Evolutionary conservation across 257 asterid genomes (phyloP), one percentile per base, ranked within the genome.

Genomic region (Voacanga thouarsii): DNA sequence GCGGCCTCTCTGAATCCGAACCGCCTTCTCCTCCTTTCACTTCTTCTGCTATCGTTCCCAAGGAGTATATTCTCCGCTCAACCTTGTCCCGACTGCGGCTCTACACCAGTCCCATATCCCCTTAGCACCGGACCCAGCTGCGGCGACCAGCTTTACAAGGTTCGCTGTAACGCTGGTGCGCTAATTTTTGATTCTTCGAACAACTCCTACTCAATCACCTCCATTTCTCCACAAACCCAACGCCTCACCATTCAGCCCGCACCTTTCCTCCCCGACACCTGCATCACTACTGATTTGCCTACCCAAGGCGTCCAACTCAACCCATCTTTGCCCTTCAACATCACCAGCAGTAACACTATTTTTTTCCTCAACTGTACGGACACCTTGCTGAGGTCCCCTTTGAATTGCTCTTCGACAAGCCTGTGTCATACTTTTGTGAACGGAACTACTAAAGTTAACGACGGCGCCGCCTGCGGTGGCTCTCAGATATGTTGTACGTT

Each of bases 311-410:
- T 94, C 79, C 96, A 89, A 86, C 94, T 94, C 65, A 79, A 84
- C 86, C 23, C 84, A 10, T 43, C 93, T 30, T 82, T 88, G 3
- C 98, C 98, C 45, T 94, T 94, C 89, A 94, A 92, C 85, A 89
- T 94, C 78, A 90, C 98, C 53, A 75, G 92, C 77, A 88, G 96
- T 81, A 94, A 92, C 91, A 94, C 97, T 23, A 84, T 94, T 44
- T 26, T 94, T 59, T 90, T 77, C 90, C 87, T 94, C 24, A 94
- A 94, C 77, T 94, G 98, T 76, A 4, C 89, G 19, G 23, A 45
- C 18, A 0, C 0, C 3, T 8, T 86, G 15, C 65, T 88, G 65
- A 72, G 15, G 0, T 86, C 97, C 4, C 99, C 93, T 6, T 79
- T 94, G 12, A 74, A 92, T 78, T 94, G 97, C 79, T 77, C 90